These are phyloP conservation scores for Myriosclerotinia scirpicola DNA, from an alignment of 2,329 filamentous ascomycete species.

Conservation along the genomic window DNA sequence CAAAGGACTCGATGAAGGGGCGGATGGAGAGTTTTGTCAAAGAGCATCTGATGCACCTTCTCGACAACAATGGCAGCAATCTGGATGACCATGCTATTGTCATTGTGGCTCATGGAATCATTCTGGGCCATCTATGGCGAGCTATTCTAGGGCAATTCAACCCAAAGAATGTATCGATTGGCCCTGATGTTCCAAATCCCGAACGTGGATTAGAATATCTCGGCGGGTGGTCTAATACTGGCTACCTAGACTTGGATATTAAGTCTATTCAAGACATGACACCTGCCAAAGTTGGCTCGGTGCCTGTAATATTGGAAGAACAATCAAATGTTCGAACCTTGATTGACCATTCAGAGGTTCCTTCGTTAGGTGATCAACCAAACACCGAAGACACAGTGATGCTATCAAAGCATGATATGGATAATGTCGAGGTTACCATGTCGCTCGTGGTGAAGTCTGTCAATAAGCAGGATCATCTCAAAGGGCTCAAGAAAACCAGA, in stretches of 20 bases:
- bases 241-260: constrained; percentile 47
- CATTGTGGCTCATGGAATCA: constrained; percentile 80
- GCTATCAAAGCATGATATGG: not conserved
- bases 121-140: constrained; percentile 69
- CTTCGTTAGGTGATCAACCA: not conserved
- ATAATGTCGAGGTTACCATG: constrained; percentile 42
- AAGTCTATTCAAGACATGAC: constrained; percentile 21
- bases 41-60: constrained; percentile 58
- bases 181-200: constrained; percentile 44
- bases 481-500: constrained; percentile 72
- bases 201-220: constrained; percentile 47
- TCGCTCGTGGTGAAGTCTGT: constrained; percentile 56
- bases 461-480: constrained; percentile 71
- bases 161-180: constrained; percentile 40
- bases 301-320: not conserved
- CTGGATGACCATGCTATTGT: constrained; percentile 50
- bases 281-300: constrained; percentile 4
- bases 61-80: constrained; percentile 33
- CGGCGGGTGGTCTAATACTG: constrained; percentile 66
- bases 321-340: not conserved
- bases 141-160: constrained; percentile 58
- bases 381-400: not conserved
- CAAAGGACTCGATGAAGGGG: constrained; percentile 61
- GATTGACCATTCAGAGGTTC: not conserved
- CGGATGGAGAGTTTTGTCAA: constrained; percentile 68